Base-by-base conservation (phyloP, 805 yeast genomes). In the Osmozyma mogii region DNA sequence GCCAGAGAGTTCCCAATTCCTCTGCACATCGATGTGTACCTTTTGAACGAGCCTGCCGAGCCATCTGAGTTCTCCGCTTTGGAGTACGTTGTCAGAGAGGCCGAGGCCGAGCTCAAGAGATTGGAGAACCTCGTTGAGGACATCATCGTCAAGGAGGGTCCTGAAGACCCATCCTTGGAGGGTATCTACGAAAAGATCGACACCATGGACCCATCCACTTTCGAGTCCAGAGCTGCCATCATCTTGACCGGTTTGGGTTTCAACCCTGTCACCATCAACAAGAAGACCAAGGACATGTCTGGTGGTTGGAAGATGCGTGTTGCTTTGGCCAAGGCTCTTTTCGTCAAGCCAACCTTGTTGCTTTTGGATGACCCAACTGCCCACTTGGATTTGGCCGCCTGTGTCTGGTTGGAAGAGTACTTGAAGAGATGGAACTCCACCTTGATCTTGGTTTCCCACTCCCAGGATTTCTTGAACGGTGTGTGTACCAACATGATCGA, bases 231-330 rank as follows among this genome's bases (percentile, higher is more conserved):
- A 63, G 98, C 98, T 33, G 95, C 98, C 31, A 68, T 87, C 44
- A 92, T 92, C 51, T 71, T 92, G 53, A 84, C 84, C 44, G 98
- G 98, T 88, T 75, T 92, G 59, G 98, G 98, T 51, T 92, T 92
- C 78, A 84, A 83, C 63, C 52, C 81, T 34, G 62, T 64, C 44
- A 89, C 97, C 34, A 89, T 92, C 52, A 70, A 73, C 56, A 92
- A 92, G 74, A 81, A 79, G 65, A 92, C 98, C 51, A 88, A 85
- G 64, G 97, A 92, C 56, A 92, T 92, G 98, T 85, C 96, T 54
- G 98, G 98, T 75, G 98, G 98, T 58, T 92, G 98, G 98, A 87
- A 87, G 71, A 92, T 92, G 98, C 85, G 98, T 68, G 98, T 92
- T 39, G 97, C 98, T 25, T 71, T 92, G 40, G 95, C 96, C 37